Evolutionary conservation across 768 basidiomycete genomes (phyloP), one percentile per base, ranked within the genome.

Genomic region (Cystobasidiopsis lactophilus): DNA sequence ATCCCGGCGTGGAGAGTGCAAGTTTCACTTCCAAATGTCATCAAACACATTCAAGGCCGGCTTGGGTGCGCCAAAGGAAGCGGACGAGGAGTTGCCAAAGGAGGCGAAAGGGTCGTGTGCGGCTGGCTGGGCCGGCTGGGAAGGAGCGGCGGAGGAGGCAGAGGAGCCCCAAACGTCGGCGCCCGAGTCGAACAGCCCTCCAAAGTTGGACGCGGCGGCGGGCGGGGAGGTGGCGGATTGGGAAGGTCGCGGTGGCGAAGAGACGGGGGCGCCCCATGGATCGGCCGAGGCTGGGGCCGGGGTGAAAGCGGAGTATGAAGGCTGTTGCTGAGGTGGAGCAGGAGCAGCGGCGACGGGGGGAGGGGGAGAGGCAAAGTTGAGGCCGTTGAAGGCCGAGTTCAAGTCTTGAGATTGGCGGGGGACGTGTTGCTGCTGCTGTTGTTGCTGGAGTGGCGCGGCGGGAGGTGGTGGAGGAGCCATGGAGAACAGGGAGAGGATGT

Each of bases 401-500:
- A 19, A 11, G n/a, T 19, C 41, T 11, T 11, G 7, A 26, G 41
- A 35, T 35, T 16, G 9, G 33, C 9, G 7, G 7, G 7, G 33
- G 16, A 7, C 9, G 33, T 35, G 33, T 16, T 35, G 33, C 33
- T 35, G 33, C 9, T 7, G 9, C 14, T 30, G 23, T 9, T 4
- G 45, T n/a, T 26, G 24, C 9, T 11, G 23, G 10, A 47, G 19
- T 18, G 38, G 51, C 24, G 59, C 57, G 0, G 62, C 43, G 2
- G 71, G 59, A 3, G 58, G 38, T n/a, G n/a, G n/a, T 0, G 71
- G 63, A 3, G 62, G 44, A 0, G 72, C 61, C 0, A 73, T 64
- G 0, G 73, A 60, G 65, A 83, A 86, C 39, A 89, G 72, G 0
- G 82, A 82, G 18, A 89, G 70, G 57, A 89, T 89, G 58, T 89